Evolutionary conservation across 768 basidiomycete species (phyloP), one percentile per base, ranked within the genome.

Genomic region (Solioccasus polychromus): DNA sequence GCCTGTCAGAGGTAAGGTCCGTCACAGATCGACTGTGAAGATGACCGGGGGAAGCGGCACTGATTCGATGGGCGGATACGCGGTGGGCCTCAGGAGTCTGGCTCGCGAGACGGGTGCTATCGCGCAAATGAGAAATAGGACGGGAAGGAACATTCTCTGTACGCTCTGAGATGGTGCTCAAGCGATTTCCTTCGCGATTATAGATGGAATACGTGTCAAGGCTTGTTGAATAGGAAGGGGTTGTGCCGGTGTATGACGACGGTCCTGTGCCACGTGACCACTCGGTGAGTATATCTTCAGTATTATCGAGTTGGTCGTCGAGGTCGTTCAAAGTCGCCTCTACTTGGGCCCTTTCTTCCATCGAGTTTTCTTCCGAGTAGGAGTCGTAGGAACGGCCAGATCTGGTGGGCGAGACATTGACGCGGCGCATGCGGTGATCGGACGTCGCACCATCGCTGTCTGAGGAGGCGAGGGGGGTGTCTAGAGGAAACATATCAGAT

Each of bases 81-180:
- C 77, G 71, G 35, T 69, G 63, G 18, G 63, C 70, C 39, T 80
- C 78, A 18, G 72, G 70, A 31, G 74, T 68, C 25, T 68, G 67
- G 52, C 67, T 75, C 9, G 60, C 55, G 25, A 66, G 71, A 44
- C 61, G 61, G 25, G 50, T 47, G 34, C 37, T 49, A 28, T 55
- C 61, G 14, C 62, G 60, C 30, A 80, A 75, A 44, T 68, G 60
- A 4, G 77, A 78, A 5, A 63, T 57, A 0, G 86, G 86, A 23
- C 86, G 79, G 1, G 85, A 76, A 0, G 68, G 66, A 2, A 72
- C 69, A 25, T 85, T 80, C 65, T 92, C 89, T 1, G 85, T 88
- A 36, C 74, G 77, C 61, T 92, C 89, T 3, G 87, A 79, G 48
- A 92, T 92, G 3, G 78, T 83, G 58, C 88, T 91, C 17, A 91